These are phyloP conservation scores for Neofusicoccum sp. DNA, from an alignment of 2,329 filamentous ascomycete species.

Conservation along the genomic window DNA sequence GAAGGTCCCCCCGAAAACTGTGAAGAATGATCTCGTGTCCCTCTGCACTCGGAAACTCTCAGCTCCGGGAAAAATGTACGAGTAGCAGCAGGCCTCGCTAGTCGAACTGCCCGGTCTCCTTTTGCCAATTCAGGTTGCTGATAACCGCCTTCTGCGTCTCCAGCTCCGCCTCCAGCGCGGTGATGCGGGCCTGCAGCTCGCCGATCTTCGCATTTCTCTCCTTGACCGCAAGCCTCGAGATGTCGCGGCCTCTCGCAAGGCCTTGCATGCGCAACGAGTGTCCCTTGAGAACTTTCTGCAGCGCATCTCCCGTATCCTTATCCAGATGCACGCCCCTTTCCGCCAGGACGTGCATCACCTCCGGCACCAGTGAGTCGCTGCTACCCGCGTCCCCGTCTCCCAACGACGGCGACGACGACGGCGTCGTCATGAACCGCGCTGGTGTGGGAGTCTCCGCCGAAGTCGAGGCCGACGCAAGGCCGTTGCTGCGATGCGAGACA, in stretches of 20 bases:
- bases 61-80: too few relatives aligned
- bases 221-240: conserved; percentile 60
- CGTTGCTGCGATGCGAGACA: not conserved
- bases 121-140: conserved; percentile 35
- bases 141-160: conserved; percentile 53
- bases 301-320: conserved; percentile 20
- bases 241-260: conserved; percentile 63
- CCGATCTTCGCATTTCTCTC: conserved; percentile 63
- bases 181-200: conserved; percentile 66
- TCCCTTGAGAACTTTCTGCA: conserved; percentile 33
- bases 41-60: not conserved
- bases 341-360: conserved; percentile 53
- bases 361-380: conserved; percentile 24
- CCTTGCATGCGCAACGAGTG: conserved; percentile 61
- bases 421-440: conserved; percentile 25
- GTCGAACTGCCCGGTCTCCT: conserved; percentile 20
- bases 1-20: too few relatives aligned
- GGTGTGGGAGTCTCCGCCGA: conserved; percentile 32
- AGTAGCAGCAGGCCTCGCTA: not conserved
- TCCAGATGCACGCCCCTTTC: conserved; percentile 41
- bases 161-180: conserved; percentile 54
- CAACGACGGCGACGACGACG: not conserved
- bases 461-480: not conserved
- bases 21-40: not conserved
- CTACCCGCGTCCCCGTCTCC: conserved; percentile 20